These are phyloP conservation scores for Sporothrix variecibatus DNA, from an alignment of 2,329 filamentous ascomycete genomes.

Conservation along the genomic window DNA sequence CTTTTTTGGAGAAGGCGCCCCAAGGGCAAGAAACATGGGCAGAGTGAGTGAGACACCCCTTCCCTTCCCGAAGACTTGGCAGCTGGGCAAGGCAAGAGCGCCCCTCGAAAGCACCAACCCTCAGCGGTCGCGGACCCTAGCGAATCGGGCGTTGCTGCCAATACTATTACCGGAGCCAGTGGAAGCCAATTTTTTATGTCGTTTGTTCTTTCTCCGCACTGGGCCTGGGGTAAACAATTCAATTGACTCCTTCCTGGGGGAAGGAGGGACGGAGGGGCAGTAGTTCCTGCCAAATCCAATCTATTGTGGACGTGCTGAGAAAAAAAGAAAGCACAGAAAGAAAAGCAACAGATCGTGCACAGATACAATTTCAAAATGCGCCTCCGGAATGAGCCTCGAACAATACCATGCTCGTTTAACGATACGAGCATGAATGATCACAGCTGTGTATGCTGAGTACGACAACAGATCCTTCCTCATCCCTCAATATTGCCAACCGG, in stretches of 20 bases:
- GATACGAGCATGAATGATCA: not conserved
- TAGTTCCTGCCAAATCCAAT: not conserved
- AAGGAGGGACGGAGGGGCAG: not conserved
- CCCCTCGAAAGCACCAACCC: not conserved
- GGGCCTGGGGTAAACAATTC: not conserved
- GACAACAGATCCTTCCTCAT: not conserved
- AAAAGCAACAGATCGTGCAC: not conserved
- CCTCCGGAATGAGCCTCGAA: not conserved
- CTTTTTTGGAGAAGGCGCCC: not conserved
- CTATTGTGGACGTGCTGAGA: not conserved
- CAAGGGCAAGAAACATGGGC: not conserved
- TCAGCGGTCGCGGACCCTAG: not conserved
- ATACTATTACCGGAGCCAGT: not conserved
- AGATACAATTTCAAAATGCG: not conserved
- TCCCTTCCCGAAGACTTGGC: slow-evolving; percentile 7
- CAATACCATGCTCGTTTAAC: not conserved
- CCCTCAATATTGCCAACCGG: not conserved
- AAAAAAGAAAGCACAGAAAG: not conserved
- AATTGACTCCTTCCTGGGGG: not conserved
- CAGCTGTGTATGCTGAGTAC: not conserved
- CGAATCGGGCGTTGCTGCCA: not conserved
- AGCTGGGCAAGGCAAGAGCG: not conserved
- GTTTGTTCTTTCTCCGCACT: not conserved
- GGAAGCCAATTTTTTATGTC: not conserved
- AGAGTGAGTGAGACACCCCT: not conserved